phyloP scores from a whole-genome alignment of 2,329 filamentous ascomycete genomes.

The Fusarium ambrosium region DNA sequence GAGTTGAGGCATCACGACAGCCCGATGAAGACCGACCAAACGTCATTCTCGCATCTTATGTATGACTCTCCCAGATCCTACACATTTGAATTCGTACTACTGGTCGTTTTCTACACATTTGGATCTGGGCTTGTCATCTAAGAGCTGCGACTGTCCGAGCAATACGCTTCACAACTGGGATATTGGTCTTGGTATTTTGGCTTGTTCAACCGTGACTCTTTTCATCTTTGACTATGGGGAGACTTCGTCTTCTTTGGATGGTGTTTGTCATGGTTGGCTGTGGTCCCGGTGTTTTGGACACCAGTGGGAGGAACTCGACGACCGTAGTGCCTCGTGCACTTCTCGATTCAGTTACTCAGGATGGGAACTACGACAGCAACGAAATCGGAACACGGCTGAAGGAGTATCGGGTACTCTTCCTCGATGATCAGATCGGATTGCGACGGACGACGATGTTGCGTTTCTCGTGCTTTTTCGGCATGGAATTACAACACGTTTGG shows the following conservation, averaged over 20 bases:
- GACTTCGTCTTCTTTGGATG: background rate
- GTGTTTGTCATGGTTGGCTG: background rate
- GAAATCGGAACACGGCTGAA: background rate
- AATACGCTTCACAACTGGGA: too few species aligned
- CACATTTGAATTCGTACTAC: too few species aligned
- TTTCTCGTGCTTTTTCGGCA: background rate
- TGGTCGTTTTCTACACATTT: too few species aligned
- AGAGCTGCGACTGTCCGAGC: too few species aligned
- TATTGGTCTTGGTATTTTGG: too few species aligned
- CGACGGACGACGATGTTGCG: background rate
- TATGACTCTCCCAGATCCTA: background rate
- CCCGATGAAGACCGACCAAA: background rate
- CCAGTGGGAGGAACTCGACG: background rate
- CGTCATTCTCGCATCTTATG: background rate
- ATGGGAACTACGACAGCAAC: background rate
- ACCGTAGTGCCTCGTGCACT: background rate
- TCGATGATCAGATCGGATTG: background rate
- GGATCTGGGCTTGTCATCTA: too few species aligned
- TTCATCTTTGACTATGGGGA: too few species aligned
- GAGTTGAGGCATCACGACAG: background rate
- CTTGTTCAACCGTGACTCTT: too few species aligned
- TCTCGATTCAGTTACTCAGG: background rate
- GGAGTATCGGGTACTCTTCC: background rate
- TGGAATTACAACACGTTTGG: background rate
- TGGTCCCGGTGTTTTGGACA: background rate